Base-by-base conservation (phyloP, 805 yeast species). In the Candida vaughaniae region DNA sequence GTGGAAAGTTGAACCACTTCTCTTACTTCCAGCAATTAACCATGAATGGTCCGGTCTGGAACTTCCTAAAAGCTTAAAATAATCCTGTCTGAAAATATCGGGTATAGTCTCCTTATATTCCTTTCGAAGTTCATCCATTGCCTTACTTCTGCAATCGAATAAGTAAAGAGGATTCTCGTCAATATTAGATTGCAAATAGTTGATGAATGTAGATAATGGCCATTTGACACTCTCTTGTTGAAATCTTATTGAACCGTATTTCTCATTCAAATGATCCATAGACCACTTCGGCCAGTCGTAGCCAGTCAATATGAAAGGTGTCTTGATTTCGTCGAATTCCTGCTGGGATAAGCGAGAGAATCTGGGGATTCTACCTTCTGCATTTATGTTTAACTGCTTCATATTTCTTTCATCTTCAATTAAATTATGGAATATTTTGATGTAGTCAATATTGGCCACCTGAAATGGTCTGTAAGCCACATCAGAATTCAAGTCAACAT, bases 1-100 rank as follows among this genome's bases (percentile, higher is more conserved):
- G 58, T 89, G 97, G 58, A 88, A 89, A 0, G 95, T 84, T 1
- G 95, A 85, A 0, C 96, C 97, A 6, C 88, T 79, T 33, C 95
- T 61, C 15, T 64, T 68, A 2, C 95, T 89, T 0, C 97, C 97
- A 6, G 85, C 73, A 31, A 90, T 90, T 16, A 89, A 64, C 97
- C 97, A 89, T n/a, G 91, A 75, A 56, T 85, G 83, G 58, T 89
- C 96, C 1, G 97, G 97, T 33, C 96, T 67, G 48, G 85, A 80
- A 11, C 62, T 58, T 2, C 49, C 43, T 11, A 62, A 66, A 39
- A 83, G 74, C 16, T 68, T 70, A 58, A 86, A 86, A 31, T 74
- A 69, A 56, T 86, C 95, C 12, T 67, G 50, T 29, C 70, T 63
- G 49, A 85, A 82, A 1, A 75, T 62, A 1, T 53, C 38, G 0